Conservation (phyloP, 2,329 filamentous ascomycete species). For the Alternaria ethzedia region DNA sequence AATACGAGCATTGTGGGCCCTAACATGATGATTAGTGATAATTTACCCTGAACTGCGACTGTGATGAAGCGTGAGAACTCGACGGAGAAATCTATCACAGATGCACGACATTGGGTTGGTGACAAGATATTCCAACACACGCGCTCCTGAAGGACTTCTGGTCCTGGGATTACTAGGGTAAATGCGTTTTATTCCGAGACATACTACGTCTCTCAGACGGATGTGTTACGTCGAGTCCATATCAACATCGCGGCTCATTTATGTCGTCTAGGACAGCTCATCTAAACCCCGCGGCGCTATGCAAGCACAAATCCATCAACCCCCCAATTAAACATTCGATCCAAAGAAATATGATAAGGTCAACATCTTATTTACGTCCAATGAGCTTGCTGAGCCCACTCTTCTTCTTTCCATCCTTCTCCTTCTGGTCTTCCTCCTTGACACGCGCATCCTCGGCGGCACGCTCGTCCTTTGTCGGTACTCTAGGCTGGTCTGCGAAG, state of each 20-base stretch:
- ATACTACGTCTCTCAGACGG: not conserved
- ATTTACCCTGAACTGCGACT: not conserved
- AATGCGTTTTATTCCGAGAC: not conserved
- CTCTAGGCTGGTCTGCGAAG: slow-evolving; percentile 61
- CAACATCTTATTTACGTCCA: slow-evolving; percentile 14
- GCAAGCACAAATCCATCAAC: not conserved
- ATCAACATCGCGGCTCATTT: not conserved
- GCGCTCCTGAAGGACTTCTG: not conserved
- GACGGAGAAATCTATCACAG: not conserved
- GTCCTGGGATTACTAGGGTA: not conserved
- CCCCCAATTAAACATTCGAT: not conserved
- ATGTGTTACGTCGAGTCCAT: not conserved
- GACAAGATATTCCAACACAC: not conserved
- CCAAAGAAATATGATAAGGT: not conserved
- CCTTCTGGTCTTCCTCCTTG: slow-evolving; percentile 23
- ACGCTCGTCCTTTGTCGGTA: slow-evolving; percentile 44
- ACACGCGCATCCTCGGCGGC: slow-evolving; percentile 32
- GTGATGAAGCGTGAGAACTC: not conserved
- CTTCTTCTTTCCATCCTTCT: slow-evolving; percentile 24
- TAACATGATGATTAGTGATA: not conserved
- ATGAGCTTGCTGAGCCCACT: slow-evolving; percentile 28
- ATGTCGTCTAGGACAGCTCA: not conserved
- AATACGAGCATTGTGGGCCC: slow-evolving; percentile 4
- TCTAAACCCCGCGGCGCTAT: not conserved
- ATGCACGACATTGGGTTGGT: not conserved